These are phyloP conservation scores for Spathaspora gorwiae DNA, from an alignment of 805 yeast genomes.

Conservation along the genomic window DNA sequence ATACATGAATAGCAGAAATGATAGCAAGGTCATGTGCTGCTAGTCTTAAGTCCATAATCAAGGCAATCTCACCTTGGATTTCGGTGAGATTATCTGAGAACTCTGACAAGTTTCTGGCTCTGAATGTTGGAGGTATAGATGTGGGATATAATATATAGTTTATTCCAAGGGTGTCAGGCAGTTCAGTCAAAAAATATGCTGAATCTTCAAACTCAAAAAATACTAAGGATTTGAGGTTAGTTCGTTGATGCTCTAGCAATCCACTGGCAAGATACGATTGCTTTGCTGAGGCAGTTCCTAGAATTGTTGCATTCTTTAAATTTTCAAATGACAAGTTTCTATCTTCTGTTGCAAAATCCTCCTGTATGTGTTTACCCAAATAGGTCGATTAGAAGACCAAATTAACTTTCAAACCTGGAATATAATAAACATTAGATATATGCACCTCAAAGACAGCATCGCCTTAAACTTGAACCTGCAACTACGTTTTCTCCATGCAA, in stretches of 20 bases:
- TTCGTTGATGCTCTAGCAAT: conserved; percentile 47
- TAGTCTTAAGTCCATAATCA: conserved; percentile 62
- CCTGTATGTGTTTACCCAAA: not conserved
- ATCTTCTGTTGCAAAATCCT: not conserved
- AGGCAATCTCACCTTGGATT: conserved; percentile 42
- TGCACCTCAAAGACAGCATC: too few species aligned
- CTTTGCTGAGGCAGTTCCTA: conserved; percentile 66
- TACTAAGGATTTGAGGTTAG: conserved; percentile 50
- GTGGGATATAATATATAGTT: conserved; percentile 63
- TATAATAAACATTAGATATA: too few species aligned
- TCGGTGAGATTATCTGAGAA: conserved; percentile 40
- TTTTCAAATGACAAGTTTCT: not conserved
- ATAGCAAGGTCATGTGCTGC: conserved; percentile 71
- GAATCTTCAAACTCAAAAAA: conserved; percentile 70
- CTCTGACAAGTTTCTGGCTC: conserved; percentile 49
- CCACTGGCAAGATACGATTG: conserved; percentile 55
- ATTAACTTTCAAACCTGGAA: too few species aligned
- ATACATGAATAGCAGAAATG: conserved; percentile 63
- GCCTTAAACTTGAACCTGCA: too few species aligned
- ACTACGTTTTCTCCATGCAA: too few species aligned
- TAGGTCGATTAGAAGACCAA: too few species aligned
- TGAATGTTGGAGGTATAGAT: conserved; percentile 44
- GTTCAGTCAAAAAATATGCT: conserved; percentile 64
- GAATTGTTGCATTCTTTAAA: conserved; percentile 31
- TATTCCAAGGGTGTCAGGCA: conserved; percentile 57